These are phyloP conservation scores for Russula ochroleuca DNA, from an alignment of 768 basidiomycete species.

Conservation along the genomic window DNA sequence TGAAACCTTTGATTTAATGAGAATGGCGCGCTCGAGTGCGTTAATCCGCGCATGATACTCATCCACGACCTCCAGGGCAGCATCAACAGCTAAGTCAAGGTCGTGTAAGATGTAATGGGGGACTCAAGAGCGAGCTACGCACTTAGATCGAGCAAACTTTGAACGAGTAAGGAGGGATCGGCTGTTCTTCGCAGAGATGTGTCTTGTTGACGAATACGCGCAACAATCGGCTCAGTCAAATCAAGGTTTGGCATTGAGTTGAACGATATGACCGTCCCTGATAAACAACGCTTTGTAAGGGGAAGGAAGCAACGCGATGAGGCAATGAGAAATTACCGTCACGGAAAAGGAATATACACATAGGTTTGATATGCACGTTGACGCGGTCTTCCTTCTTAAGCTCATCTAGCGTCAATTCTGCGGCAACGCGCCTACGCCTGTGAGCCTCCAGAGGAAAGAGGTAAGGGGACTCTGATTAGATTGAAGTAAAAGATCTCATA, in stretches of 20 bases:
- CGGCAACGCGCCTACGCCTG: constrained; percentile 32
- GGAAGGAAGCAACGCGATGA: neutral
- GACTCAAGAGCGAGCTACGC: constrained; percentile 9
- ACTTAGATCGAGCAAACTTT: constrained; percentile 60
- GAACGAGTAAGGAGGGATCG: constrained; percentile 65
- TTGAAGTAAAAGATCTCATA: neutral
- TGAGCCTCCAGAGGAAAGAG: constrained; percentile 34
- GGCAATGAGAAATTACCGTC: constrained; percentile 44
- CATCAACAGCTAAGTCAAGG: constrained; percentile 53
- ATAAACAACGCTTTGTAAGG: neutral
- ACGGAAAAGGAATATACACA: constrained; percentile 64
- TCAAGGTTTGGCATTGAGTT: constrained; percentile 43
- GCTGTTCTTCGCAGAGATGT: constrained; percentile 54
- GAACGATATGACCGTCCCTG: constrained; percentile 64
- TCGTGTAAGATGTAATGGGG: neutral
- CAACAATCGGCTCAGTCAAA: constrained; percentile 53
- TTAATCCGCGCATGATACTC: constrained; percentile 61
- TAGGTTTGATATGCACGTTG: constrained; percentile 53
- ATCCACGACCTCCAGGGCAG: constrained; percentile 62
- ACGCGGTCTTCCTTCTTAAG: constrained; percentile 55
- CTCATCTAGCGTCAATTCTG: constrained; percentile 33
- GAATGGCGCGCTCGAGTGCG: constrained; percentile 54
- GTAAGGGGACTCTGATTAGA: neutral
- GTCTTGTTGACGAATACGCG: constrained; percentile 54
- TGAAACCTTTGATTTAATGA: constrained; percentile 56